Conservation (phyloP, 2,329 filamentous ascomycete genomes). For the Pestalotiopsis sp. region DNA sequence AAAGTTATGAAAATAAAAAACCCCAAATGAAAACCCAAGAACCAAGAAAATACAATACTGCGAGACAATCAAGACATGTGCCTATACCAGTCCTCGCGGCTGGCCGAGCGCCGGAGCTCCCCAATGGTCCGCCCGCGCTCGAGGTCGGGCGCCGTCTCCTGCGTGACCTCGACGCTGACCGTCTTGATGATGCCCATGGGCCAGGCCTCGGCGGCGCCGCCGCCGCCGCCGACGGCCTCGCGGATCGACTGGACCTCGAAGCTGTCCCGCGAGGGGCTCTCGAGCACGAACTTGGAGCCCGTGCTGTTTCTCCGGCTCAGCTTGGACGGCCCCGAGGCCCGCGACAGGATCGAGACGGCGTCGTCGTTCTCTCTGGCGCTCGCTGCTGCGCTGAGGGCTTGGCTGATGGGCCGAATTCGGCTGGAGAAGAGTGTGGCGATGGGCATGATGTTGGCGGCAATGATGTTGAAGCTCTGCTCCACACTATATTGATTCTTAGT, state of each 20-base stretch:
- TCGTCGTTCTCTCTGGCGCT: conserved; percentile 18
- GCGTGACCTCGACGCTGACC: conserved; percentile 38
- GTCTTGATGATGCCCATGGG: conserved; percentile 41
- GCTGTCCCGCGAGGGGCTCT: conserved; percentile 25
- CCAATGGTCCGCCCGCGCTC: conserved; percentile 18
- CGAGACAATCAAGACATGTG: conserved; percentile 12
- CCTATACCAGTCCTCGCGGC: conserved; percentile 22
- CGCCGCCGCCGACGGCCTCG: conserved; percentile 16
- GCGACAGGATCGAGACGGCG: conserved; percentile 24
- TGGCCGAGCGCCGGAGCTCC: conserved; percentile 13
- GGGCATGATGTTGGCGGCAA: conserved; percentile 39
- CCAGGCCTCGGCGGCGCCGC: conserved; percentile 23
- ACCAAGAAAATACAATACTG: background rate
- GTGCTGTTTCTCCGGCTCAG: conserved; percentile 22
- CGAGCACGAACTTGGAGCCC: conserved; percentile 28
- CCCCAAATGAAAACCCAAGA: background rate
- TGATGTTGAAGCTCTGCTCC: conserved; percentile 40
- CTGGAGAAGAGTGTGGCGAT: conserved; percentile 34
- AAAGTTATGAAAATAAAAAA: background rate
- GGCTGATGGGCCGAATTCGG: conserved; percentile 22
- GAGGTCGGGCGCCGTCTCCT: conserved; percentile 33
- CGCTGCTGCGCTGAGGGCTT: conserved; percentile 21
- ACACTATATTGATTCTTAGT: conserved; percentile 23
- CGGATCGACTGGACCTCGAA: conserved; percentile 17
- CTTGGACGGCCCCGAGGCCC: conserved; percentile 20